These are phyloP conservation scores for Apostasia shenzhenica DNA, from an alignment of 106 monocot genomes.

Conservation along the genomic window DNA sequence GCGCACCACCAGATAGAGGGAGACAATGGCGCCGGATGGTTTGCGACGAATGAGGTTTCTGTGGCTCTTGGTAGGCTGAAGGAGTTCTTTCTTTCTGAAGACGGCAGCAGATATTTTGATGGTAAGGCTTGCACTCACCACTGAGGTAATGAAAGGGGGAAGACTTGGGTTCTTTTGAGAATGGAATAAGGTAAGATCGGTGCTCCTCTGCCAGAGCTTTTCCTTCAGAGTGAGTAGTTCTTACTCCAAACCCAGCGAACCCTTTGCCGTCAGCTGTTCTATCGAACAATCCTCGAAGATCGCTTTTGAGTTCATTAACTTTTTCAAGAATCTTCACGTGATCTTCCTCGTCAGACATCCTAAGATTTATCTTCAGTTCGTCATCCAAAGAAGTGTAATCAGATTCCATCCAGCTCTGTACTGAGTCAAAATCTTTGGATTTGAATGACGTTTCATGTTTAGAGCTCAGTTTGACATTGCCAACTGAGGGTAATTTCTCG, in stretches of 20 bases:
- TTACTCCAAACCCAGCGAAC: neutral
- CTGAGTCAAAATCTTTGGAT: slow-evolving; percentile 39
- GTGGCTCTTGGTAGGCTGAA: neutral
- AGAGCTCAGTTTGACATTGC: neutral
- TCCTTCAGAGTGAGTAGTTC: neutral
- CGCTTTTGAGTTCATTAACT: slow-evolving; percentile 67
- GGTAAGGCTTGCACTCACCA: neutral
- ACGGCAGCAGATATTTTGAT: neutral
- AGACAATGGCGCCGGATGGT: slow-evolving; percentile 36
- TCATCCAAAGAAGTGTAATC: slow-evolving; percentile 7
- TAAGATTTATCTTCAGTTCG: neutral
- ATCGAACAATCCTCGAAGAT: slow-evolving; percentile 40
- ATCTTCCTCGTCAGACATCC: slow-evolving; percentile 6
- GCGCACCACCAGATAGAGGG: slow-evolving; percentile 59
- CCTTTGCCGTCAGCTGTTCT: slow-evolving; percentile 15
- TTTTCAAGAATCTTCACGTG: slow-evolving; percentile 48
- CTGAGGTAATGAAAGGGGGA: slow-evolving; percentile 6
- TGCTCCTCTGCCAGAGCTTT: neutral
- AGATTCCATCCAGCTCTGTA: slow-evolving; percentile 24
- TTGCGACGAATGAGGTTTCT: slow-evolving; percentile 2
- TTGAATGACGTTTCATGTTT: slow-evolving; percentile 16
- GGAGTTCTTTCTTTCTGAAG: neutral
- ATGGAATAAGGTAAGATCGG: neutral
- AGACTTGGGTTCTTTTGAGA: neutral
- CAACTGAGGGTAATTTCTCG: neutral